Percentiles rank a stretch among this genome's conserved stretches.
Evolutionary conservation across 2,329 filamentous ascomycete species (phyloP).

Genomic region (Aureobasidium sp.): DNA sequence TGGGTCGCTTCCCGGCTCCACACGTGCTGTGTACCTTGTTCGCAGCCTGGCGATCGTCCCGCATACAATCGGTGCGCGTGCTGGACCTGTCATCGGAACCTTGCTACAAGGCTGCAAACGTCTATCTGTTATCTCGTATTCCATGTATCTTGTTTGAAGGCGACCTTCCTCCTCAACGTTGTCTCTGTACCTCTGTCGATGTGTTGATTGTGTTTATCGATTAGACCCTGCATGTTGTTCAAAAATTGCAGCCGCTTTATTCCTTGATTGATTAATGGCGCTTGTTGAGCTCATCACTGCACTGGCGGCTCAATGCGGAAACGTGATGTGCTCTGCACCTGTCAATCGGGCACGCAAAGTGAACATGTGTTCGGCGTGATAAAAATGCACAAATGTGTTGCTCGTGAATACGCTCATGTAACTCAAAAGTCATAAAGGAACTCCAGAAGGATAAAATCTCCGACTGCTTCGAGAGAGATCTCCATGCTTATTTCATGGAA

Average conservation of each 20-base stretch:
- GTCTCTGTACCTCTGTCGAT: not conserved
- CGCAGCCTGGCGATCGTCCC: constrained; percentile 9
- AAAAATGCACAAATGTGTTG: not conserved
- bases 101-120: constrained; percentile 9
- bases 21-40: constrained; percentile 11
- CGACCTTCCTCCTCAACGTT: not conserved
- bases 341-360: not conserved
- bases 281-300: constrained; percentile 1
- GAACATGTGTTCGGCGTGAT: not conserved
- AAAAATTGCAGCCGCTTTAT: not conserved
- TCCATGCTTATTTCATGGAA: not conserved
- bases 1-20: constrained; percentile 3
- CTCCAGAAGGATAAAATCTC: not conserved
- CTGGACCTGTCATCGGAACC: constrained; percentile 8
- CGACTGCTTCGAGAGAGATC: not conserved
- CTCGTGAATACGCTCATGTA: not conserved
- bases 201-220: not conserved
- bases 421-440: not conserved
- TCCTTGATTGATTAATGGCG: not conserved
- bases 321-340: not conserved
- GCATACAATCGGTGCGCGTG: not conserved
- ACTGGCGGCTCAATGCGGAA: not conserved
- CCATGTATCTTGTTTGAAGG: not conserved
- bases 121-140: constrained; percentile 7
- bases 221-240: not conserved